Evolutionary conservation across 139 green algal genomes (phyloP), one percentile per base, ranked within the genome.

Genomic region (Auxenochlorella pyrenoidosa): DNA sequence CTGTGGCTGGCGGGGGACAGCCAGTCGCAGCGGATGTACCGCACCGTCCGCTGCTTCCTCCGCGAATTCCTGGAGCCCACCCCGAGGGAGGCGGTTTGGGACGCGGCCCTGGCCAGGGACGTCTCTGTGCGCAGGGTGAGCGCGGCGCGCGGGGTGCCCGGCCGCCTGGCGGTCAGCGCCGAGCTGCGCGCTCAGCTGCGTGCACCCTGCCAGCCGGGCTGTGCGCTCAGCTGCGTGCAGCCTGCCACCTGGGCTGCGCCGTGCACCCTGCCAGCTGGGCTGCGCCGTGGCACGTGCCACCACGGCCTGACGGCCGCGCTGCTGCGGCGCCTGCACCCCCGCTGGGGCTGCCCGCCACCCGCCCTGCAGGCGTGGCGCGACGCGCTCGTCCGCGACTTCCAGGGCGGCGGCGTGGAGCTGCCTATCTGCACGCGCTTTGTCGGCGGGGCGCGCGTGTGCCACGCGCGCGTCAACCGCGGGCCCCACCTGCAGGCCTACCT

Each of bases 1-100:
- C 43, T 82, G 43, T 82, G 75, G 75, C 75, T 82, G 75, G 75
- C 75, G 28, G 75, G 75, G 5, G 75, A 82, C 75, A 82, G 75
- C 44, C 75, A 82, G 75, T 66, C 44, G 43, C 43, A 66, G 44
- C 26, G 75, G 2, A 65, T 82, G 41, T 82, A 82, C 75, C 43
- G 43, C 43, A 47, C 54, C 3, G 3, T 82, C 41, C 75, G 75
- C 75, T 82, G 75, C 75, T 82, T 82, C 75, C 75, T 82, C 24
- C 24, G 43, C 26, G 63, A 32, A 2, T 34, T 71, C 26, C 63
- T 71, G 63, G 63, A 71, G 63, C 63, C 63, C 26, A 22, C 21
- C 8, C 47, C 47, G 63, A 8, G 2, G 2, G 8, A 71, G 26
- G 26, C 63, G 63, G 24, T 30, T 19, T 71, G 63, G 63, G 63